Percentiles rank a stretch among this genome's conserved stretches.
Conservation (phyloP, 2,329 filamentous ascomycete species). For the Colletotrichum euphorbiae region DNA sequence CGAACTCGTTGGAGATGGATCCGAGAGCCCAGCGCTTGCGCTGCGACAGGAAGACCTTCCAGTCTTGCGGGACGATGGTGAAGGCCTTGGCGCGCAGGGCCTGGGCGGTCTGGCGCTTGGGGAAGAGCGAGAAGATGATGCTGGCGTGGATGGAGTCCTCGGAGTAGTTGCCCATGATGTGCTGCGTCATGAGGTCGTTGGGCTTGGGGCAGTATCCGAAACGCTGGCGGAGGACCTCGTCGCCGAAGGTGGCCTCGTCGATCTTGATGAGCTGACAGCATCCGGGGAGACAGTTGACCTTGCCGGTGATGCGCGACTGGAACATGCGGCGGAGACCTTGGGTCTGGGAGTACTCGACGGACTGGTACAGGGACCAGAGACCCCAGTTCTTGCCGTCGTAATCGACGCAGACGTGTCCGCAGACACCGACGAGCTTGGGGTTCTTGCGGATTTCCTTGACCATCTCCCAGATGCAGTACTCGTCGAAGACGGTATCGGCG, state of each 20-base stretch:
- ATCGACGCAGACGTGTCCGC: conserved; percentile 61
- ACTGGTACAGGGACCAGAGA: conserved; percentile 60
- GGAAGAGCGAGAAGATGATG: conserved; percentile 60
- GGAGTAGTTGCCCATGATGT: conserved; percentile 61
- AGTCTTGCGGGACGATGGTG: conserved; percentile 58
- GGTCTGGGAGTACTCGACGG: conserved; percentile 60
- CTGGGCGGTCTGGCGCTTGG: conserved; percentile 57
- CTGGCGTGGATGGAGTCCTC: conserved; percentile 63
- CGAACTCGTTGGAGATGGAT: conserved; percentile 61
- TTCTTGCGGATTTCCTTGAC: conserved; percentile 56
- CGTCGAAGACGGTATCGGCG: conserved; percentile 60
- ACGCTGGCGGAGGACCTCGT: conserved; percentile 57
- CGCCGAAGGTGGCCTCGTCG: conserved; percentile 61
- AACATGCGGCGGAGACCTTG: conserved; percentile 61
- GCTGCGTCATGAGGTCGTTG: conserved; percentile 60
- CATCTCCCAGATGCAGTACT: conserved; percentile 58
- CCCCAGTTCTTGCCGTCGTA: conserved; percentile 56
- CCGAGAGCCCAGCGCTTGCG: conserved; percentile 62
- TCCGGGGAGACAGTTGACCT: conserved; percentile 61
- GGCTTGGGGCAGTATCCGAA: conserved; percentile 62
- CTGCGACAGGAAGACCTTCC: conserved; percentile 61
- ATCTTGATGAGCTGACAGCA: conserved; percentile 63
- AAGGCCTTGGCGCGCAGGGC: conserved; percentile 59
- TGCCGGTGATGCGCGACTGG: conserved; percentile 61
- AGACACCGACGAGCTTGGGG: conserved; percentile 58